phyloP scores from a whole-genome alignment of 1,284 basidiomycete genomes.

The Sporisorium reilianum region DNA sequence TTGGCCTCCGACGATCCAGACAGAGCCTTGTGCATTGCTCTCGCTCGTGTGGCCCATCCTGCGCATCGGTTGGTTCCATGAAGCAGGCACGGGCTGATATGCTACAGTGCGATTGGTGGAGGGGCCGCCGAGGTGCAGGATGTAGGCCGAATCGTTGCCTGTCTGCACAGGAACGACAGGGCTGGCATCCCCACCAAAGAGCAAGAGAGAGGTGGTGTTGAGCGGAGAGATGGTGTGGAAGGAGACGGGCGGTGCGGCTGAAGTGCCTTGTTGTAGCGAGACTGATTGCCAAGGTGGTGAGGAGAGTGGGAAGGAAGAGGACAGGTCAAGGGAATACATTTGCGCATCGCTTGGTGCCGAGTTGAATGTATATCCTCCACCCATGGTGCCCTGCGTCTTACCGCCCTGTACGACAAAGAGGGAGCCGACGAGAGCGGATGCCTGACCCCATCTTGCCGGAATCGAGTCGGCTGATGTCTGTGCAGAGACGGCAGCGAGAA shows the following conservation, averaged over 20 bases:
- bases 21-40: constrained; percentile 36
- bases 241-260: constrained; percentile 39
- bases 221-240: constrained; percentile 63
- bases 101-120: constrained; percentile 16
- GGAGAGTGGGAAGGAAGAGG: constrained; percentile 29
- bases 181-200: constrained; percentile 60
- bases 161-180: constrained; percentile 46
- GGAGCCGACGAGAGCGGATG: constrained; percentile 50
- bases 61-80: constrained; percentile 60
- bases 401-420: constrained; percentile 61
- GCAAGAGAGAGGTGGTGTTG: constrained; percentile 37
- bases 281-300: constrained; percentile 54
- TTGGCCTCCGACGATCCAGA: constrained; percentile 62
- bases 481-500: constrained; percentile 20
- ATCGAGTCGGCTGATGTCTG: constrained; percentile 10
- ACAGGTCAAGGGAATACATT: constrained; percentile 56
- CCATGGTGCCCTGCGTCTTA: constrained; percentile 56
- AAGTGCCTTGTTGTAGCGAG: constrained; percentile 2
- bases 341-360: constrained; percentile 55
- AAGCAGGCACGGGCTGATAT: constrained; percentile 23
- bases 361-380: constrained; percentile 58
- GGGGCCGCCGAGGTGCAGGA: constrained; percentile 39
- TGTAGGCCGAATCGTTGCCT: constrained; percentile 59
- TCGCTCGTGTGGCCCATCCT: constrained; percentile 57
- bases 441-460: constrained; percentile 59